Evolutionary conservation across 148 eudicot genomes (phyloP).

Genomic region (Mesembryanthemum crystallinum): DNA sequence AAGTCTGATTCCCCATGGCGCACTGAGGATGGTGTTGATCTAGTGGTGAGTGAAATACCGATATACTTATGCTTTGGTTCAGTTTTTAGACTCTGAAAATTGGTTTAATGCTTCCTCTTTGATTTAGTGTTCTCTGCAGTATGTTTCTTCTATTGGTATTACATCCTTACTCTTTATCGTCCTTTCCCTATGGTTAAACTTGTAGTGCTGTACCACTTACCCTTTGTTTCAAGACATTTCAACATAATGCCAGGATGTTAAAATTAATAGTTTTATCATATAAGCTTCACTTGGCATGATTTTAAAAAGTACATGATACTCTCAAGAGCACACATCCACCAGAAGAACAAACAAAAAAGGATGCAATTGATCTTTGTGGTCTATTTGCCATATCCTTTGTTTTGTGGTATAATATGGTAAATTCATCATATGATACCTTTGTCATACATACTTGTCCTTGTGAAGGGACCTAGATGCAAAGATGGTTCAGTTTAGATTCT

Average conservation of each 20-base stretch:
- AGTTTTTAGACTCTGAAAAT: neutral
- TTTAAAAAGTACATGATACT: neutral
- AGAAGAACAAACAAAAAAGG: neutral
- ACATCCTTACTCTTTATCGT: neutral
- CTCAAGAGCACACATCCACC: neutral
- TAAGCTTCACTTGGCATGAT: neutral
- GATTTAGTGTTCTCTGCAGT: neutral
- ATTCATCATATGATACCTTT: neutral
- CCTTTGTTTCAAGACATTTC: no score
- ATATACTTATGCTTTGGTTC: neutral
- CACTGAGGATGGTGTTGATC: constrained; percentile 74
- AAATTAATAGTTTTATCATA: no score
- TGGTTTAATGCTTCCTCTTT: neutral
- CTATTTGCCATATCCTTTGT: neutral
- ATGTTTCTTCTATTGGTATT: neutral
- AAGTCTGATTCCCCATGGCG: constrained; percentile 77
- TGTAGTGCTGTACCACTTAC: neutral
- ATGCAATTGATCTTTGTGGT: neutral
- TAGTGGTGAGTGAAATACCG: constrained; percentile 56
- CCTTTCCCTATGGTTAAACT: neutral
- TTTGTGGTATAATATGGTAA: neutral
- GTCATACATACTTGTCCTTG: neutral
- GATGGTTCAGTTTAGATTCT: neutral
- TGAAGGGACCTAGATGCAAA: neutral
- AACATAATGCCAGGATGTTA: no score